phyloP scores from a whole-genome alignment of 495 filamentous ascomycete species.

The Achaetomiella virescens region DNA sequence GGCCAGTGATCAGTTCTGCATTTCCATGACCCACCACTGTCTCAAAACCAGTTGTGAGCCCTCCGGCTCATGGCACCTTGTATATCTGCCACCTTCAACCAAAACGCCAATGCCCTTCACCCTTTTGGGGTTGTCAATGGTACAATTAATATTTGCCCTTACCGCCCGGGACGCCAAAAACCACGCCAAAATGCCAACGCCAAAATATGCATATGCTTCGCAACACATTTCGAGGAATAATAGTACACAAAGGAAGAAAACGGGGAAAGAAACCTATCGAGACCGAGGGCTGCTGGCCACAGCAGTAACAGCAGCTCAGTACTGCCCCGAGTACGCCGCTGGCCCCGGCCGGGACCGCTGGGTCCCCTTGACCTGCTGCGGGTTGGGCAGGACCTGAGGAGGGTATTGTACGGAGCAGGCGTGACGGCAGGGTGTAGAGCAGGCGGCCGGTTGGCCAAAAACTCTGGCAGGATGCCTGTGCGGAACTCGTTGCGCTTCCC shows the following conservation, averaged over 20 bases:
- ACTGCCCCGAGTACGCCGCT: constrained; percentile 6
- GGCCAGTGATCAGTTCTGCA: no score
- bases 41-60: no score
- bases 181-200: constrained; percentile 12
- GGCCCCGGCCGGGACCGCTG: constrained; percentile 1
- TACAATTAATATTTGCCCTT: not conserved
- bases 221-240: not conserved
- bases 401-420: not conserved
- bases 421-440: not conserved
- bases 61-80: not conserved
- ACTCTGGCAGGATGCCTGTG: constrained; percentile 78
- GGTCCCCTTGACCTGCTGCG: not conserved
- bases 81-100: not conserved
- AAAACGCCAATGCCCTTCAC: not conserved
- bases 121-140: not conserved
- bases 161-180: not conserved
- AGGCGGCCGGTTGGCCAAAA: constrained; percentile 2
- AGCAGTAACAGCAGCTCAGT: no score
- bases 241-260: constrained; percentile 7
- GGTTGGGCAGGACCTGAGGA: constrained; percentile 18
- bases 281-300: not conserved
- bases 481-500: constrained; percentile 72
- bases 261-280: not conserved
- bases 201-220: constrained; percentile 18
- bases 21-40: no score